Evolutionary conservation across 306 rosid genomes (phyloP), one percentile per base, ranked within the genome.

Genomic region (Lagenaria siceraria): DNA sequence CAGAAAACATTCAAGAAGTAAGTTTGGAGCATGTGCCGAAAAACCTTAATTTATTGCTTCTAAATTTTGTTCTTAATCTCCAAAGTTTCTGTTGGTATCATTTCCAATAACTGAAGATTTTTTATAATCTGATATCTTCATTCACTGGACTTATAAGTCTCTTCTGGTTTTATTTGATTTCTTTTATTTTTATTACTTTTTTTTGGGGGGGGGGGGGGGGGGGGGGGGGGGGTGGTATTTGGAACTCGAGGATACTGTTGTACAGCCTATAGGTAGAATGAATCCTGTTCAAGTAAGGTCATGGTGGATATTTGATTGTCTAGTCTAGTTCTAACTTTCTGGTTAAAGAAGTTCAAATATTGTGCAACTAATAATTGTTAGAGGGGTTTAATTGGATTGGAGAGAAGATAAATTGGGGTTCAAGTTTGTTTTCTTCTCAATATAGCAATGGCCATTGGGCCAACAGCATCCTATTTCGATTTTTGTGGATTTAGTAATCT

Each of bases 1-100:
- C 76, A 82, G 74, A 85, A 93, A 76, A 79, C 86, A 83, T 7
- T 22, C 55, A 7, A 75, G 82, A 84, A 81, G 84, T 82, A 88
- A 78, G 79, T 85, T 78, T 80, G 77, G 73, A 80, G 82, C 65
- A 84, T 36, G 93, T 87, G 82, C 84, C 87, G 54, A 83, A 10
- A 70, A 84, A 74, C 62, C 21, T 48, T 12, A 24, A 11, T 19
- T 7, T n/a, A 80, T 31, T 60, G 60, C 35, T 55, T 49, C 79
- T 24, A 46, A 24, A 55, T 66, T 54, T 33, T 63, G 27, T 15
- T 78, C 42, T 38, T 12, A 33, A 24, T 21, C 21, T 21, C 56
- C 14, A 8, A 46, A 25, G 35, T 48, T 71, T 69, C 54, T 69
- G 33, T 25, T 46, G 31, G 76, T 21, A 70, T 13, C 56, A 24